Percentiles rank a stretch among this genome's conserved stretches.
phyloP scores from a whole-genome alignment of 352 stramenopile species.

The Pythium insidiosum region DNA sequence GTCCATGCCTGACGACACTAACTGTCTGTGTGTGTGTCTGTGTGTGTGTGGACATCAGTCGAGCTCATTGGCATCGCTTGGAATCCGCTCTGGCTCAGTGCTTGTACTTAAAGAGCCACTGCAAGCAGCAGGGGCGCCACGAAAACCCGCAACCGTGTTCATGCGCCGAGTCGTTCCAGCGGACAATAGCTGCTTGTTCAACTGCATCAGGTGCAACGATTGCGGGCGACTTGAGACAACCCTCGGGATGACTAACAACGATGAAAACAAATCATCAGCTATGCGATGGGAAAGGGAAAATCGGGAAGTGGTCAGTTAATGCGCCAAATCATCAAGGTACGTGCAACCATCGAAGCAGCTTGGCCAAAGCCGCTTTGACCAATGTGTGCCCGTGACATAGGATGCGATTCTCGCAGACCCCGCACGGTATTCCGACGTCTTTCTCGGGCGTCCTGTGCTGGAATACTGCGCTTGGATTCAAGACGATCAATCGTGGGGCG shows the following conservation, averaged over 20 bases:
- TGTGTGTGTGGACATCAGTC: constrained; percentile 18
- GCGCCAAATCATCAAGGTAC: constrained; percentile 55
- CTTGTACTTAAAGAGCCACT: constrained; percentile 63
- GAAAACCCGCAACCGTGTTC: constrained; percentile 37
- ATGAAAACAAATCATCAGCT: no score
- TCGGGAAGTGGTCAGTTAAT: constrained; percentile 50
- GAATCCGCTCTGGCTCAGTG: constrained; percentile 56
- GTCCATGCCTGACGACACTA: neutral
- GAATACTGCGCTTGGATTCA: constrained; percentile 85
- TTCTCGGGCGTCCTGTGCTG: constrained; percentile 61
- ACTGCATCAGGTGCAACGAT: constrained; percentile 81
- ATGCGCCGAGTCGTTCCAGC: constrained; percentile 64
- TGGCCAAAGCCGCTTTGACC: no score
- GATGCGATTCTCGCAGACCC: constrained; percentile 60
- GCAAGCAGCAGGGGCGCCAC: constrained; percentile 4
- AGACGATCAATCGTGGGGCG: constrained; percentile 75
- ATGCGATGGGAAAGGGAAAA: constrained; percentile 55
- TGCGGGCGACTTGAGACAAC: no score
- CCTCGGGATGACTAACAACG: no score
- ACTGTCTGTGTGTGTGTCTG: neutral
- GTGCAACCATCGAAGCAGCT: neutral
- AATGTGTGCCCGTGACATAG: no score
- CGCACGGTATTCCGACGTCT: constrained; percentile 63
- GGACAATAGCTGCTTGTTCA: constrained; percentile 86
- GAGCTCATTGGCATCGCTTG: constrained; percentile 36